Conservation (phyloP, 768 basidiomycete species). For the Tulasnella sp. region DNA sequence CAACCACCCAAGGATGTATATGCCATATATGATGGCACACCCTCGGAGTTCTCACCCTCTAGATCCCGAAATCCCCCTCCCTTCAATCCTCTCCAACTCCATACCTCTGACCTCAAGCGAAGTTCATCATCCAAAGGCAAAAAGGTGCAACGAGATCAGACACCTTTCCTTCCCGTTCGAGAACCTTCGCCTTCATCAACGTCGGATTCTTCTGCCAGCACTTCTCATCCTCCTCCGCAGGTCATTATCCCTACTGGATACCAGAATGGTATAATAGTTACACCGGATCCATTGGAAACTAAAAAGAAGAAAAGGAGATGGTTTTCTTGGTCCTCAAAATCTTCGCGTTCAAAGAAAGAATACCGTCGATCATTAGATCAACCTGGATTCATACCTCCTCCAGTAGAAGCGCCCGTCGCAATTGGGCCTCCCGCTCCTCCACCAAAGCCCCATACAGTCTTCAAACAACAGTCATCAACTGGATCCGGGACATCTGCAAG, state of each 20-base stretch:
- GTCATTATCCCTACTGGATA: background rate
- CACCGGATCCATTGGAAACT: background rate
- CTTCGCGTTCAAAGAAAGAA: background rate
- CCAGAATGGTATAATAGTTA: background rate
- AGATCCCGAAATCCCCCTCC: conserved; percentile 8
- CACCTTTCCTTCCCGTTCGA: background rate
- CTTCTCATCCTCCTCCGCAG: conserved; percentile 11
- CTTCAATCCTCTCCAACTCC: conserved; percentile 1
- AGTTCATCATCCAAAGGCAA: background rate
- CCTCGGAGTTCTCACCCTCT: conserved; percentile 6
- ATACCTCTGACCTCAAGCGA: conserved; percentile 10
- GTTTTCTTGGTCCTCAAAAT: background rate
- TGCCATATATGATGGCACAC: conserved; percentile 37
- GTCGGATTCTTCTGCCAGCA: conserved; percentile 12
- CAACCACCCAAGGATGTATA: conserved; percentile 48
- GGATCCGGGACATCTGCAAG: background rate
- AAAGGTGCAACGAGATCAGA: conserved; percentile 1
- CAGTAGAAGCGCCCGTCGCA: background rate
- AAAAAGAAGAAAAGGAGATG: background rate
- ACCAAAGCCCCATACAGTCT: background rate
- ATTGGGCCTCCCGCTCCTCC: background rate
- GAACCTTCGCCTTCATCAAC: conserved; percentile 13
- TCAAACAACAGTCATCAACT: background rate
- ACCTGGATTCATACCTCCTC: background rate
- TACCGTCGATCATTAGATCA: background rate